Conservation (phyloP, 2,329 filamentous ascomycete genomes). For the Akanthomyces muscarius region DNA sequence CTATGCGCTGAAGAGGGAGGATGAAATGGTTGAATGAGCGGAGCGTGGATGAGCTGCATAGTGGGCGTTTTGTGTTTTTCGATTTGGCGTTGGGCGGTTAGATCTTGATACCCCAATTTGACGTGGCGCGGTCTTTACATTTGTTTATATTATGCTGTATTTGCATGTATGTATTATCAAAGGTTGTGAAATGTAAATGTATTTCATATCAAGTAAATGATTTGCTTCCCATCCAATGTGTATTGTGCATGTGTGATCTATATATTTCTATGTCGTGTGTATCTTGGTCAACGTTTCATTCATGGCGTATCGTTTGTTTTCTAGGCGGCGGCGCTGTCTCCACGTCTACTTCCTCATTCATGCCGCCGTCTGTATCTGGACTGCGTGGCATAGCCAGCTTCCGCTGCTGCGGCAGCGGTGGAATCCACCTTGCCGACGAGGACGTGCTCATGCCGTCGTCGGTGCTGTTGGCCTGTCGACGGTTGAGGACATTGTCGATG, state of each 20-base stretch:
- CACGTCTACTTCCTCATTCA: not conserved
- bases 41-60: not conserved
- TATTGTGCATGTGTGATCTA: too few relatives aligned
- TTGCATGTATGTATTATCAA: not conserved
- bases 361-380: not conserved
- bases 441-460: constrained; percentile 16
- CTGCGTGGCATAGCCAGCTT: constrained; percentile 5
- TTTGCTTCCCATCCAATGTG: too few relatives aligned
- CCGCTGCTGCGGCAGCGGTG: not conserved
- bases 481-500: constrained; percentile 38
- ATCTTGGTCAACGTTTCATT: not conserved
- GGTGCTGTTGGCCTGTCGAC: constrained; percentile 22
- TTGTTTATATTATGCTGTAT: not conserved
- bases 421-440: constrained; percentile 5
- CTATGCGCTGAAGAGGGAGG: constrained; percentile 50
- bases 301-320: constrained; percentile 12
- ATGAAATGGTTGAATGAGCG: constrained; percentile 22
- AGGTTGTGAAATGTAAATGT: not conserved
- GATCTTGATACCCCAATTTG: constrained; percentile 6
- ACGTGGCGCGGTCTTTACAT: not conserved
- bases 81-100: not conserved
- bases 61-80: constrained; percentile 6
- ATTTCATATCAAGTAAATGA: not conserved
- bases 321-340: not conserved
- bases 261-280: not conserved